Evolutionary conservation across 2,329 filamentous ascomycete genomes (phyloP), one percentile per base, ranked within the genome.

Genomic region (Epicoccum nigrum): DNA sequence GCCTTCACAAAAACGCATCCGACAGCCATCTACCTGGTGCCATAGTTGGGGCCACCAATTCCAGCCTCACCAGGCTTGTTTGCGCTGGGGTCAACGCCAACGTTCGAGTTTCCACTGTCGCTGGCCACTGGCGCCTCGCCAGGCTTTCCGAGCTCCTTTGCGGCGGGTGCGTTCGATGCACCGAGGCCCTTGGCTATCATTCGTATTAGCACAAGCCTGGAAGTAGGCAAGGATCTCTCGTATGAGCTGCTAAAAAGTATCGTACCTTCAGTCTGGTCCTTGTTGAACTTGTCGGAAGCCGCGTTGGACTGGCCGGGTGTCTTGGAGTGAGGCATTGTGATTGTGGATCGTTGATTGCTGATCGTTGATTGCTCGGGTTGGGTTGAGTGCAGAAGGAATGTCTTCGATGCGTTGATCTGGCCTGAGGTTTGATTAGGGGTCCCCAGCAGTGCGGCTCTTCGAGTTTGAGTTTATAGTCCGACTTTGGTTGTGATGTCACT

Each of bases 241-340:
- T 23, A n/a, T 15, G 12, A 4, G 8, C 2, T n/a, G 12, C 20
- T 6, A 15, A 20, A 30, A 4, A 27, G 21, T 11, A n/a, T 19
- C 43, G n/a, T 50, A 55, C 56, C 57, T 51, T 59, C 51, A 41
- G 58, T 54, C 38, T 58, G 40, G 15, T 54, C 47, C 49, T 59
- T 58, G 49, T 59, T 55, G 51, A 54, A 56, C 34, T 61, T 58
- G 30, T 58, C 58, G 7, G 54, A 57, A 31, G 56, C 56, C 35
- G 58, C 56, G 30, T 59, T 59, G 27, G 51, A 58, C 45, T 59
- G 51, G 38, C 58, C 56, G 31, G 56, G 51, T 41, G 58, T 59
- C 45, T 59, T 61, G 51, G 51, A 59, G 56, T 59, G 56, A 48
- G 58, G 53, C 58, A 58, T 51, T 41, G 37, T 51, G 19, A 13